phyloP scores from a whole-genome alignment of 2,329 filamentous ascomycete genomes.

The Fusarium succisae region DNA sequence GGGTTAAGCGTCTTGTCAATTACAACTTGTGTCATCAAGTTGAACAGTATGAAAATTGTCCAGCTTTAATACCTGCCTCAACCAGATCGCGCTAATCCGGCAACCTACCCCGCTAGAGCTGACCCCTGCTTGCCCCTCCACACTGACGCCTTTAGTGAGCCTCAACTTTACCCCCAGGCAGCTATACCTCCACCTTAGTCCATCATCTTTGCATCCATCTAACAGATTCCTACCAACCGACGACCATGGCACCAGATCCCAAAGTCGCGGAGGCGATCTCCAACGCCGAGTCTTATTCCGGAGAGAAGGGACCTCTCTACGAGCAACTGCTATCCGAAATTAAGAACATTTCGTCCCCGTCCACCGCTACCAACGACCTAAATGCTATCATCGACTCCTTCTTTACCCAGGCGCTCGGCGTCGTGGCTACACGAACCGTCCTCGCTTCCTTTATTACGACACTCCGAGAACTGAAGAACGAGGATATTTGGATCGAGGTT shows the following conservation, averaged over 20 bases:
- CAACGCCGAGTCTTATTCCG: slow-evolving; percentile 48
- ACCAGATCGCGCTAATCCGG: slow-evolving; percentile 9
- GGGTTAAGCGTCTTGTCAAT: not conserved
- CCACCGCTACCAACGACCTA: slow-evolving; percentile 63
- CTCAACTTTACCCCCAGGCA: slow-evolving; percentile 32
- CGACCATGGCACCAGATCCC: slow-evolving; percentile 50
- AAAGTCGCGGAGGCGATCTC: slow-evolving; percentile 57
- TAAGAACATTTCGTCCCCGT: slow-evolving; percentile 52
- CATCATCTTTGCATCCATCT: not conserved
- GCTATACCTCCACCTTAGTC: slow-evolving; percentile 25
- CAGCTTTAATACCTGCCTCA: not conserved
- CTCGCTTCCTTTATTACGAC: slow-evolving; percentile 72
- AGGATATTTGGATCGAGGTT: slow-evolving; percentile 77
- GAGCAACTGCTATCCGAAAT: slow-evolving; percentile 57
- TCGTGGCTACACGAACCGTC: slow-evolving; percentile 78
- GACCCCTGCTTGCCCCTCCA: slow-evolving; percentile 37
- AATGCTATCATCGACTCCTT: slow-evolving; percentile 74
- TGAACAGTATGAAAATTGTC: not conserved
- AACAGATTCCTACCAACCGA: not conserved
- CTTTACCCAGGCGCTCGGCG: slow-evolving; percentile 74
- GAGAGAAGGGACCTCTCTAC: slow-evolving; percentile 58
- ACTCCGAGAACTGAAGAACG: slow-evolving; percentile 68
- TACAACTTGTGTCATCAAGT: not conserved
- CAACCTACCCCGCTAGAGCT: slow-evolving; percentile 41
- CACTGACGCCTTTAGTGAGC: slow-evolving; percentile 22